Evolutionary conservation across 371 early-diverging fungal genomes (phyloP).

Genomic region (Dinochytrium kinnereticum): DNA sequence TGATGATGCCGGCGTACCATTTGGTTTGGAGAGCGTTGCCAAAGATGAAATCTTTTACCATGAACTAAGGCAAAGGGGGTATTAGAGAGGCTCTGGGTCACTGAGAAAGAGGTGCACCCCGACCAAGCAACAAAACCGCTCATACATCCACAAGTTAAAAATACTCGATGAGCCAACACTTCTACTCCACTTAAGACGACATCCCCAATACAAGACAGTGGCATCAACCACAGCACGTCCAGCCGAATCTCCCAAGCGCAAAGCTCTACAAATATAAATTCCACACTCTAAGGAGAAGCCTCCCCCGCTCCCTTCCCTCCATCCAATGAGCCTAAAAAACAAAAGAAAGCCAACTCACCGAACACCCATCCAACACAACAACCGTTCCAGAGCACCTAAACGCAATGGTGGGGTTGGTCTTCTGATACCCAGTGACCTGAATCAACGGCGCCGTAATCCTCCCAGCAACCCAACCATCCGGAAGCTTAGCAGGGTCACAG

Average conservation of each 20-base stretch:
- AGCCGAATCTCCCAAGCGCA: too few species aligned
- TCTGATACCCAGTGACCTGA: constrained; percentile 26
- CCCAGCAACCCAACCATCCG: constrained; percentile 13
- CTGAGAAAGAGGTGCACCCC: too few species aligned
- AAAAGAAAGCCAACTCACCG: constrained; percentile 18
- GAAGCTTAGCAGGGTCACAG: constrained; percentile 15
- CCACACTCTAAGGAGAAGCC: too few species aligned
- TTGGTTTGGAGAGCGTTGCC: constrained; percentile 28
- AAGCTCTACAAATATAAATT: too few species aligned
- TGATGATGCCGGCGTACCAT: constrained; percentile 38
- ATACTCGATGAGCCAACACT: too few species aligned
- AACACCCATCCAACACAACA: constrained; percentile 33
- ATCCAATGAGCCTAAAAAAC: background rate
- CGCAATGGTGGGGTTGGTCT: constrained; percentile 22
- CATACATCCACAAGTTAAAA: too few species aligned
- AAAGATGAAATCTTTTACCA: constrained; percentile 33
- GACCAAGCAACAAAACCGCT: too few species aligned
- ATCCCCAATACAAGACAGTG: too few species aligned
- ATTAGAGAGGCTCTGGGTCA: too few species aligned
- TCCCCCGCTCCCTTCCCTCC: background rate
- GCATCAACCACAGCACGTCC: too few species aligned
- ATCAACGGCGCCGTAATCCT: constrained; percentile 13
- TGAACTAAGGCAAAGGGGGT: constrained; percentile 24
- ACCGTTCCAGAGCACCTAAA: constrained; percentile 28
- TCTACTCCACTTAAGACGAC: too few species aligned